Evolutionary conservation across 148 eudicot species (phyloP).

Genomic region (Nyssa sinensis): DNA sequence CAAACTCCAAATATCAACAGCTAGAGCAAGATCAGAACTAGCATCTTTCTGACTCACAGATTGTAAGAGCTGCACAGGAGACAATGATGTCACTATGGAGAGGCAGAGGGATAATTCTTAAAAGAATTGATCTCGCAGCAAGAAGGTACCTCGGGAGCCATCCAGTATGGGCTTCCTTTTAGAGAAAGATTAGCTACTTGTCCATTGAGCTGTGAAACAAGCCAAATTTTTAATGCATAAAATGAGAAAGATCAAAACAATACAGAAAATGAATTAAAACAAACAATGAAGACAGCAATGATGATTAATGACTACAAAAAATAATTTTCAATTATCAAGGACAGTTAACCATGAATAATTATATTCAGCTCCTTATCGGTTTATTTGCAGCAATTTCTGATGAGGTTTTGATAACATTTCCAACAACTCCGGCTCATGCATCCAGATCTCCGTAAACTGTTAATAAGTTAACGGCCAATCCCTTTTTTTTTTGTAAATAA

Average conservation of each 20-base stretch:
- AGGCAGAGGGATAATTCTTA: background rate
- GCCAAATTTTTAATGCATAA: background rate
- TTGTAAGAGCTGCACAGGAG: slow-evolving; percentile 72
- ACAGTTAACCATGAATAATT: background rate
- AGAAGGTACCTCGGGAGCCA: slow-evolving; percentile 91
- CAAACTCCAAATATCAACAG: slow-evolving; percentile 97
- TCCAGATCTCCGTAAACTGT: too few relatives aligned
- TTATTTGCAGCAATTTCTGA: slow-evolving; percentile 1
- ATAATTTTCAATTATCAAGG: background rate
- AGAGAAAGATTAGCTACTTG: slow-evolving; percentile 72
- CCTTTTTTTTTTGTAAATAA: too few relatives aligned
- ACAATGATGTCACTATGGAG: slow-evolving; percentile 19
- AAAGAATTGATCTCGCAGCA: background rate
- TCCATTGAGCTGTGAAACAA: slow-evolving; percentile 61
- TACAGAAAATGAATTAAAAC: background rate
- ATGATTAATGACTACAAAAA: background rate
- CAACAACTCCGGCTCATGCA: background rate
- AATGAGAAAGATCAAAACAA: background rate
- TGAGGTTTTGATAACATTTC: background rate
- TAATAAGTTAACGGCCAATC: too few relatives aligned
- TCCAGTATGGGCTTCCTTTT: slow-evolving; percentile 96
- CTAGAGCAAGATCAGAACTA: slow-evolving; percentile 70
- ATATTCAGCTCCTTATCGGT: slow-evolving; percentile 1
- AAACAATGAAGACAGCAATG: background rate
- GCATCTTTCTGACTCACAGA: slow-evolving; percentile 60